Base-by-base conservation (phyloP, 371 early-diverging fungal species). In the Mortierella sp. region DNA sequence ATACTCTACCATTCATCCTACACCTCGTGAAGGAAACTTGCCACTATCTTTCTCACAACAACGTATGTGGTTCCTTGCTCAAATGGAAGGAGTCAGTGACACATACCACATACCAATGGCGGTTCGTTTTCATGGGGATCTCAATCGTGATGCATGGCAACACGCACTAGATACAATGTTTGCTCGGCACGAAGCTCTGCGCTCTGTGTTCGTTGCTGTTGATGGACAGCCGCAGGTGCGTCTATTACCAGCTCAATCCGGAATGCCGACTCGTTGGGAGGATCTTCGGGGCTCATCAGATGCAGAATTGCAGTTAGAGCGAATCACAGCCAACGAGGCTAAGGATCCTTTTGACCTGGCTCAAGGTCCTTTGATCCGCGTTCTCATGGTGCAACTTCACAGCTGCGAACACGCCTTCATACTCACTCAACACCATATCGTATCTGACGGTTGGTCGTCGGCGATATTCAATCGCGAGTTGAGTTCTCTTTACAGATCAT, bases 31-130 rank as follows among this genome's bases (percentile, higher is more conserved):
- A 13, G 62, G 46, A 6, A 10, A 10, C n/a, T 13, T 61, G 26
- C 47, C 54, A 23, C 14, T 61, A 9, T 61, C 62, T 18, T 61
- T 61, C 42, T 52, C 52, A 21, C 61, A 61, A 41, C 61, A 61
- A 28, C 61, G 61, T 27, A 14, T 61, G 53, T 61, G 62, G 62
- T 61, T 61, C 47, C 54, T 61, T 21, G 54, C 62, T 23, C 62
- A 54, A 48, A n/a, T 61, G 3, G 47, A 61, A 5, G 62, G 62
- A 8, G 62, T 61, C 19, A 61, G 62, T 23, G 62, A 53, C n/a
- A 54, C 48, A 0, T 61, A 61, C 52, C 62, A 61, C 27, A 38
- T 61, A 12, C 54, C 62, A 6, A 1, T 61, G 21, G 54, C 62
- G 4, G 12, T 54, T 7, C 62, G 54, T 12, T 10, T 61, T 2